A percentile compares a stretch with the other conserved stretches of the same genome.
These are phyloP conservation scores for Clonostachys chloroleuca DNA, from an alignment of 2,329 filamentous ascomycete species.

Conservation along the genomic window DNA sequence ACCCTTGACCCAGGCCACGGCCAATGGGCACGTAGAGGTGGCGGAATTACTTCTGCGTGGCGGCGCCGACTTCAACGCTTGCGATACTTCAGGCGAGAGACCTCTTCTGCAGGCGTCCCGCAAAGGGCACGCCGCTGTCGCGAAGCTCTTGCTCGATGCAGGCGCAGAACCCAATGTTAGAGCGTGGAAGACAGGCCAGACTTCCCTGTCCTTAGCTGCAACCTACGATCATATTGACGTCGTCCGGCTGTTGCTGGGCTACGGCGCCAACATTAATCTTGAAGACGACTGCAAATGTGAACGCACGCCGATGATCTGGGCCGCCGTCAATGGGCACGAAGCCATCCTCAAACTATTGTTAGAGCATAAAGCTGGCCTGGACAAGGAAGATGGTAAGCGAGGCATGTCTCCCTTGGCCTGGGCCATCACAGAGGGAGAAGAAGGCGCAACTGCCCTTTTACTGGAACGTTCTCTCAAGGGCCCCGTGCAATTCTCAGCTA, in stretches of 20 bases:
- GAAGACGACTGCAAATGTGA: background rate
- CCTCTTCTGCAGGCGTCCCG: background rate
- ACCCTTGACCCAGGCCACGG: background rate
- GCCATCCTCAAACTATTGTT: background rate
- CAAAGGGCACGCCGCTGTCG: background rate
- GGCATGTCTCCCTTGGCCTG: too few species aligned
- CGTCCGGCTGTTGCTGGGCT: background rate
- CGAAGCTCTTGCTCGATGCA: background rate
- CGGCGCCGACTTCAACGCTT: background rate
- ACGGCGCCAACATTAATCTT: background rate
- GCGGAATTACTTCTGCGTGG: background rate
- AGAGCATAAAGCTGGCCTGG: background rate
- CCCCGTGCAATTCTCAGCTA: too few species aligned
- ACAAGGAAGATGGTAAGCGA: background rate
- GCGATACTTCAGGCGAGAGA: conserved; percentile 19
- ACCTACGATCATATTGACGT: background rate
- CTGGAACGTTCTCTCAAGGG: too few species aligned
- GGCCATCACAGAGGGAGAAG: too few species aligned
- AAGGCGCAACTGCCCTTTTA: too few species aligned
- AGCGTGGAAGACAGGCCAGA: background rate
- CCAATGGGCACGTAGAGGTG: background rate
- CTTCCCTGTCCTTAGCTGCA: background rate
- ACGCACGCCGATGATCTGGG: background rate
- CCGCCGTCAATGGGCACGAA: background rate
- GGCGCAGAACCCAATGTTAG: background rate